Conservation (phyloP, 2,329 filamentous ascomycete species). For the Beauveria varroae region DNA sequence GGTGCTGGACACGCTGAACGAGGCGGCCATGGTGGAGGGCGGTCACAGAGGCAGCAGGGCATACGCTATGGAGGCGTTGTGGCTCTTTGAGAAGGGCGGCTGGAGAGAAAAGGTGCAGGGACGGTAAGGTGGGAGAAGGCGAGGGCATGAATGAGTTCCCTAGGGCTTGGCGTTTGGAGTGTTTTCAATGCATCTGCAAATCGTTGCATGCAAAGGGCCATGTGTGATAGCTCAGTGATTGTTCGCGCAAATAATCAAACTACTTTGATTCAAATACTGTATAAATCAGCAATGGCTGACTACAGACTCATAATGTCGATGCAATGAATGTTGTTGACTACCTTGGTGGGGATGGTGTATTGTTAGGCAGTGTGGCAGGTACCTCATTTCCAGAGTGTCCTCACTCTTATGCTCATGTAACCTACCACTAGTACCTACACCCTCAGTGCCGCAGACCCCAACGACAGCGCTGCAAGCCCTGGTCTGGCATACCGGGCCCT, state of each 20-base stretch:
- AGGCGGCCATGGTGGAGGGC: constrained; percentile 61
- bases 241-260: not conserved
- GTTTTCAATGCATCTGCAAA: not conserved
- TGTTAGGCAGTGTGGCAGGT: too few relatives aligned
- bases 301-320: not conserved
- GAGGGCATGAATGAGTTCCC: constrained; percentile 12
- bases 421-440: not conserved
- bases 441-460: not conserved
- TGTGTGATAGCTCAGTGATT: not conserved
- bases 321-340: not conserved
- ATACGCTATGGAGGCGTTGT: constrained; percentile 83
- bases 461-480: not conserved
- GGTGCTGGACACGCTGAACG: constrained; percentile 68
- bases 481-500: not conserved
- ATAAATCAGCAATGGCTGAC: not conserved
- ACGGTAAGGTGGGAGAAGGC: constrained; percentile 34
- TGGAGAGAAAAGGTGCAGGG: constrained; percentile 58
- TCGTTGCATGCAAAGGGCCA: not conserved
- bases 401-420: not conserved
- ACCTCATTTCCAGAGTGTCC: too few relatives aligned
- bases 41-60: constrained; percentile 74
- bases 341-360: not conserved
- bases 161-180: not conserved
- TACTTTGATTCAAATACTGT: not conserved
- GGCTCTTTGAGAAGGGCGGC: constrained; percentile 69